A percentile compares a stretch with the other conserved stretches of the same genome.
Conservation (phyloP, 2,329 filamentous ascomycete species). For the Pseudogymnoascus sp. region DNA sequence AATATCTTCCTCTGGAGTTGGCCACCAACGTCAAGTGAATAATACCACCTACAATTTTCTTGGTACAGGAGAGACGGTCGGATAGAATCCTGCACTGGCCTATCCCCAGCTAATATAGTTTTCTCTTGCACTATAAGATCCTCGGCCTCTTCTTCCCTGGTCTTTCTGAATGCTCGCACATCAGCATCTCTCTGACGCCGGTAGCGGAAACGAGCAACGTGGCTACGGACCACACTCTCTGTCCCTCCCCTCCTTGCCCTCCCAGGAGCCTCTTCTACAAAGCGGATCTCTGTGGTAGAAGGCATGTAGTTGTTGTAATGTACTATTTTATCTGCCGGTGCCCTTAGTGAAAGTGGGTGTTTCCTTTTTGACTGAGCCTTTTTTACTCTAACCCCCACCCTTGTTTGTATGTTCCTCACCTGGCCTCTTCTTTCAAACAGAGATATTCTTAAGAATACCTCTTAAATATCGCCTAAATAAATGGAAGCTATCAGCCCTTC, state of each 20-base stretch:
- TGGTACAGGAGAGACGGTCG: background rate
- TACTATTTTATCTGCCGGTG: background rate
- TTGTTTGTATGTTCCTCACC: background rate
- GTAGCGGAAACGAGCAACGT: conserved; percentile 1
- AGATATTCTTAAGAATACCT: too few species aligned
- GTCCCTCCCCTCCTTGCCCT: background rate
- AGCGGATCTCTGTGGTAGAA: background rate
- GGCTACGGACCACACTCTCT: background rate
- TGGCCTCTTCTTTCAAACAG: too few species aligned
- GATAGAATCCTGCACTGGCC: background rate
- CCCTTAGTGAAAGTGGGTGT: background rate
- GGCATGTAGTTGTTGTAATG: background rate
- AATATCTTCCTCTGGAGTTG: background rate
- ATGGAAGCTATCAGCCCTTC: too few species aligned
- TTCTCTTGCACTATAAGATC: background rate
- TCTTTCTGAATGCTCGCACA: background rate
- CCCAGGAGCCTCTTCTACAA: background rate
- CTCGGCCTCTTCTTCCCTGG: background rate
- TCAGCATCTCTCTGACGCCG: background rate
- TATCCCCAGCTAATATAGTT: background rate
- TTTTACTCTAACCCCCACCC: background rate
- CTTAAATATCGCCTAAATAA: too few species aligned
- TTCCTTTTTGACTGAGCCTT: background rate
- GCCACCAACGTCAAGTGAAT: background rate
- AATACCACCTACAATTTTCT: background rate